Percentiles rank a stretch among this genome's conserved stretches.
Conservation (phyloP, 352 stramenopile species). For the Globisporangium lucens region DNA sequence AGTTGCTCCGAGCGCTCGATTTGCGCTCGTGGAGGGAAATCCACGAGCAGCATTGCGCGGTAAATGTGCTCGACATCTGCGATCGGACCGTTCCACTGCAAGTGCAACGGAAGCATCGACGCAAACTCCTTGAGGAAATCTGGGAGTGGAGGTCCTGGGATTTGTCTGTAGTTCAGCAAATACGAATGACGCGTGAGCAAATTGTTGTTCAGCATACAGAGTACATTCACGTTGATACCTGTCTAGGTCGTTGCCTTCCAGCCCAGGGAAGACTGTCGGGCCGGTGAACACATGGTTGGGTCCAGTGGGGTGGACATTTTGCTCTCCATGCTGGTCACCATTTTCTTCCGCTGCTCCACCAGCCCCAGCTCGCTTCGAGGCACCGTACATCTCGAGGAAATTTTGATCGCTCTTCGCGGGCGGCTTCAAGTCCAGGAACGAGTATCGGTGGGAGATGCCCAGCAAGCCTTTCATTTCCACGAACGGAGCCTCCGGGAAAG, state of each 20-base stretch:
- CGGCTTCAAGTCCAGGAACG: slow-evolving; percentile 71
- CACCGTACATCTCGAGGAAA: slow-evolving; percentile 82
- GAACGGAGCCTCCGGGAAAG: slow-evolving; percentile 73
- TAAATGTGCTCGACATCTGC: slow-evolving; percentile 86
- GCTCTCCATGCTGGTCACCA: slow-evolving; percentile 20
- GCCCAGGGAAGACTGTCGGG: slow-evolving; percentile 18
- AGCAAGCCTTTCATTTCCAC: slow-evolving; percentile 81
- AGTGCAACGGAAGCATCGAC: slow-evolving; percentile 67
- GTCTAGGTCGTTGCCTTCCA: slow-evolving; percentile 38
- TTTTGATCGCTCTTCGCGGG: slow-evolving; percentile 56
- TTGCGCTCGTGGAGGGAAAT: slow-evolving; percentile 69
- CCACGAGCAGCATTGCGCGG: slow-evolving; percentile 76
- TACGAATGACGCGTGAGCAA: background rate
- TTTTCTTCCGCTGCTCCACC: slow-evolving; percentile 23
- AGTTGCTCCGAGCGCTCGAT: slow-evolving; percentile 72
- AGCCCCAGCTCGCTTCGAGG: slow-evolving; percentile 24
- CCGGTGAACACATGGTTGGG: slow-evolving; percentile 12
- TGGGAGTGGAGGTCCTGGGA: slow-evolving; percentile 73
- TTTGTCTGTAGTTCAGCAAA: slow-evolving; percentile 29
- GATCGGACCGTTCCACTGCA: slow-evolving; percentile 86
- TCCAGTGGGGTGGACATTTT: background rate
- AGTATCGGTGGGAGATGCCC: slow-evolving; percentile 77
- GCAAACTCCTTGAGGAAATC: slow-evolving; percentile 87
- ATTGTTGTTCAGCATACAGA: background rate
- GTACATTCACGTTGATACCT: slow-evolving; percentile 26